Percentiles rank a stretch among this genome's conserved stretches.
Evolutionary conservation across 2,329 filamentous ascomycete genomes (phyloP).

Genomic region (Davidsoniella virescens): DNA sequence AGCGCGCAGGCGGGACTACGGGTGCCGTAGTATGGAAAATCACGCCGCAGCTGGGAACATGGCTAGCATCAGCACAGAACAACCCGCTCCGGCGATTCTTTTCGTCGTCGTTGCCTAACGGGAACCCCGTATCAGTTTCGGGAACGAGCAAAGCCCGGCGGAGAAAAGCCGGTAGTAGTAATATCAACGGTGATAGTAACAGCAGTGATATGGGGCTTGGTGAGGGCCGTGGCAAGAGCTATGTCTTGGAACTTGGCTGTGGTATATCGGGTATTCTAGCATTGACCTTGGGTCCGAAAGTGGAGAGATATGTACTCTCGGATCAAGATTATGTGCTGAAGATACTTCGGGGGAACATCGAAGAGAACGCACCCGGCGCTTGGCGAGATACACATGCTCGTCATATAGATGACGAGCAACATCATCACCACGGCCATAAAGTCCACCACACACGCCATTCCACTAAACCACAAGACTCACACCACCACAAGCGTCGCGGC

Average conservation of each 20-base stretch:
- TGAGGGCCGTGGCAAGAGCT: slow-evolving; percentile 32
- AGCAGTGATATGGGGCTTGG: not conserved
- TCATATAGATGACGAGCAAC: not conserved
- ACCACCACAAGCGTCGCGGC: no score
- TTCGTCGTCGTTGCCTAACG: no score
- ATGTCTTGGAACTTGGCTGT: slow-evolving; percentile 70
- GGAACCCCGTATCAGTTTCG: no score
- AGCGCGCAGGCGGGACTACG: slow-evolving; percentile 44
- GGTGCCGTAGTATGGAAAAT: slow-evolving; percentile 76
- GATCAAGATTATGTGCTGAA: slow-evolving; percentile 77
- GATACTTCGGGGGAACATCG: slow-evolving; percentile 60
- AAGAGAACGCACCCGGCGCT: slow-evolving; percentile 33
- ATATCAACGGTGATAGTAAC: not conserved
- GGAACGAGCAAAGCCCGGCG: no score
- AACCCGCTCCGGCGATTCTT: slow-evolving; percentile 43
- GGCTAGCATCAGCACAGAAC: slow-evolving; percentile 51
- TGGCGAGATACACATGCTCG: slow-evolving; percentile 2
- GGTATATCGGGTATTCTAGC: slow-evolving; percentile 73
- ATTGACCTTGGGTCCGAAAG: slow-evolving; percentile 40
- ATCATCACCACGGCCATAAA: not conserved
- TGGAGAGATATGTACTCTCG: slow-evolving; percentile 58
- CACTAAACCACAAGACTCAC: no score
- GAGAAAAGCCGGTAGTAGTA: no score
- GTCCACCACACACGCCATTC: no score
- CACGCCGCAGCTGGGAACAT: slow-evolving; percentile 65